Evolutionary conservation across 2,329 filamentous ascomycete genomes (phyloP), one percentile per base, ranked within the genome.

Genomic region (Elsinoe necatrix): DNA sequence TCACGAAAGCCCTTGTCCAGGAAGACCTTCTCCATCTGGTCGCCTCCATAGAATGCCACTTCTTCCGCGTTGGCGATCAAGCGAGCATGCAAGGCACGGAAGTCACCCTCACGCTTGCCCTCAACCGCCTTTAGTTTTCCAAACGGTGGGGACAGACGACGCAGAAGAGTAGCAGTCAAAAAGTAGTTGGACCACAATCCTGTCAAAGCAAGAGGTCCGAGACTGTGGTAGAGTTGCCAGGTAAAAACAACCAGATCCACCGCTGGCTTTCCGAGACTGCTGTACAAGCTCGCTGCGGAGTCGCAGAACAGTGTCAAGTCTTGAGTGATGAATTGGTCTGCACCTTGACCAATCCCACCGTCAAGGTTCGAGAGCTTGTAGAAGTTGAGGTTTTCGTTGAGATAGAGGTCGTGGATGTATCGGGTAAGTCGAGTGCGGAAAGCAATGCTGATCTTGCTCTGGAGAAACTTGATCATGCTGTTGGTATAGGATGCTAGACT

Each of bases 181-280:
- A 96, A 90, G 71, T 98, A 98, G 68, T 95, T 96, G 68, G 88
- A 87, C 63, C 95, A 73, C 27, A 98, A 80, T 0, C 89, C 92
- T 3, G 85, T 87, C 57, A 97, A 75, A 0, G 93, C 93, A 16
- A 97, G 72, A 0, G 92, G 91, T 0, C 93, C 93, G 0, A 98
- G 78, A 0, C 91, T 95, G 34, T 86, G 86, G 71, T 95, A 95
- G 0, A 98, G 81, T 70, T 98, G 93, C 70, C 95, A 98, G 72
- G 95, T 98, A 77, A 98, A 98, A 47, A 97, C 93, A 63, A 91
- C 88, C 1, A 98, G 78, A 69, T 98, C 93, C n/a, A 98, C 89
- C 62, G 96, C 84, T 0, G 93, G 93, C 70, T 98, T 98, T n/a
- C 93, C 93, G 2, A 98, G 78, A 0, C 91, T 96, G 1, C 93